Conservation (phyloP, 2,329 filamentous ascomycete species). For the Fusarium sp. region DNA sequence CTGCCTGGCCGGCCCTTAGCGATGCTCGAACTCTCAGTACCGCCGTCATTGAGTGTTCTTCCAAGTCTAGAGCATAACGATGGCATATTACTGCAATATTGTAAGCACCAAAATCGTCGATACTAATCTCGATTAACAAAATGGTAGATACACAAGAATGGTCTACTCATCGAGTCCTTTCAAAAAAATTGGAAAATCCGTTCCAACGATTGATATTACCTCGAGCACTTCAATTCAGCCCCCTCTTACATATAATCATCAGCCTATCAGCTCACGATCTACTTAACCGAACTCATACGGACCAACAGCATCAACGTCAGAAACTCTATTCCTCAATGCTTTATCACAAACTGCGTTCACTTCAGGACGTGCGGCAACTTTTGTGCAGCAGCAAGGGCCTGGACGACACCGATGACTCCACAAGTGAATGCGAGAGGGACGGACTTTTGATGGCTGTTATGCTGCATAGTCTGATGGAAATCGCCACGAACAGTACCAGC, state of each 20-base stretch:
- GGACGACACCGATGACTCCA: not conserved
- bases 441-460: not conserved
- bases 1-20: not conserved
- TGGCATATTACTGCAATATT: not conserved
- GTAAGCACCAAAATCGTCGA: not conserved
- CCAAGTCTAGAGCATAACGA: not conserved
- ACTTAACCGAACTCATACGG: not conserved
- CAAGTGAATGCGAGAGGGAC: not conserved
- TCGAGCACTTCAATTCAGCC: not conserved
- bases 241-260: not conserved
- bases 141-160: not conserved
- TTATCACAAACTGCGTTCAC: not conserved
- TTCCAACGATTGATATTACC: not conserved
- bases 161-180: not conserved
- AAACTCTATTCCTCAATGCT: not conserved
- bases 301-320: not conserved
- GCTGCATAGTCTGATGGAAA: constrained; percentile 3
- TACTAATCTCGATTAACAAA: not conserved
- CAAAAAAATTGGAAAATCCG: not conserved
- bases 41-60: not conserved
- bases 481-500: constrained; percentile 1
- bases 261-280: not conserved
- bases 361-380: not conserved
- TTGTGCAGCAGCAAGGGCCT: not conserved
- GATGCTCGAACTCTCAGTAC: not conserved